Evolutionary conservation across 306 rosid genomes (phyloP).

Genomic region (Cyclanthera cordifolia): DNA sequence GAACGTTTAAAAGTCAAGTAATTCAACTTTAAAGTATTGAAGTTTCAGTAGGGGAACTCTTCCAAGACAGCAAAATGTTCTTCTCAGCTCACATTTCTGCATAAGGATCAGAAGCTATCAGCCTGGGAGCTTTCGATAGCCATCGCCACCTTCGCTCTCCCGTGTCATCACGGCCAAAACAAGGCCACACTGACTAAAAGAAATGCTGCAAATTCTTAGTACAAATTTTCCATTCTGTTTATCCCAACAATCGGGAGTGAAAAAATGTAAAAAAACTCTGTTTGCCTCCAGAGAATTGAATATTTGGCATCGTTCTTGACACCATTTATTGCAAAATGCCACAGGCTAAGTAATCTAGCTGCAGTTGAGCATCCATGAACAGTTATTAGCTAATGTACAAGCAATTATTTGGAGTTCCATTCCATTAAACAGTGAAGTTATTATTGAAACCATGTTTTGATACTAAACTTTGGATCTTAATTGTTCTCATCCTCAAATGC

Average conservation of each 20-base stretch:
- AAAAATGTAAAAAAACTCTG: background rate
- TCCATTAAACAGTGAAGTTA: background rate
- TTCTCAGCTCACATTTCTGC: background rate
- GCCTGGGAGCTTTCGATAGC: background rate
- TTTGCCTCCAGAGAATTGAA: background rate
- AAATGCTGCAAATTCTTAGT: background rate
- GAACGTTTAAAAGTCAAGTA: background rate
- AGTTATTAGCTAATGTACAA: background rate
- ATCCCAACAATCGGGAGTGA: background rate
- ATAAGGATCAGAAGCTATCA: background rate
- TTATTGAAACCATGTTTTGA: background rate
- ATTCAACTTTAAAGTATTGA: too few relatives aligned
- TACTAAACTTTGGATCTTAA: background rate
- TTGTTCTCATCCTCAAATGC: background rate
- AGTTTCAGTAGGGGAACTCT: slow-evolving; percentile 13
- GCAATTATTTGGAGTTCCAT: background rate
- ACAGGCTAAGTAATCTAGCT: background rate
- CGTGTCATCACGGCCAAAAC: background rate
- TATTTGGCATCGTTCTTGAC: background rate
- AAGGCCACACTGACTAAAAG: background rate
- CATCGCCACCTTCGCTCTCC: background rate
- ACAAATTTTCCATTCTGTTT: background rate
- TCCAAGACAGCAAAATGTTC: background rate
- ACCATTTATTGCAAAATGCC: background rate
- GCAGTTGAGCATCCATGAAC: background rate